Evolutionary conservation across 2,329 filamentous ascomycete species (phyloP), one percentile per base, ranked within the genome.

Genomic region (Colletotrichum coccodes): DNA sequence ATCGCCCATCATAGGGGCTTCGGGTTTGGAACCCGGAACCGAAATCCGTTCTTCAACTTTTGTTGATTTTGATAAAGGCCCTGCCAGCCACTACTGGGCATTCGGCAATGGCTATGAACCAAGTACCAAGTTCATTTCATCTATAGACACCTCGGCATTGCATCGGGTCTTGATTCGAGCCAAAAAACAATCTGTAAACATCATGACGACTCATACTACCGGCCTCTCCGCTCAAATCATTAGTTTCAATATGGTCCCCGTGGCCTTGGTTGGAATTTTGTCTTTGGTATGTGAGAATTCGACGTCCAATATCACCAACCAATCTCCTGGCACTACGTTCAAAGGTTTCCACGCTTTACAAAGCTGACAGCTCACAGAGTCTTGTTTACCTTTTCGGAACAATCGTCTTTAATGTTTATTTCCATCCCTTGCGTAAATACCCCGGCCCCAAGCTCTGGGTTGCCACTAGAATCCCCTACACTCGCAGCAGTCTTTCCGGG

Each of bases 361-460:
- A 6, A 30, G 28, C 54, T 58, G 28, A 34, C 28, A 12, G 14
- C 4, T 26, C 28, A 12, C 26, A 58, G 54, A n/a, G 6, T 6
- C 2, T 58, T 16, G 28, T n/a, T 11, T 58, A 58, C 40, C 28
- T 58, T 11, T 23, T 60, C 9, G 57, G 30, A 11, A 49, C 11
- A 5, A 21, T 61, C n/a, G 9, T 62, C 14, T 62, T 62, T 23
- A 66, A 70, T 12, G 26, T 70, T 3, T 53, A 50, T 23, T 28
- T 70, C 18, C 64, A 67, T 14, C 57, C 63, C 8, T 52, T 70
- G 2, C 50, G 63, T 12, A 40, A n/a, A 11, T 68, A 61, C 16
- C 67, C 67, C 4, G 67, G 63, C 3, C 67, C 63, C 2, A 57
- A 73, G 59, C 53, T 76, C 2, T 62, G 50, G 57, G 50, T 50